phyloP scores from a whole-genome alignment of 140 eudicot genomes.

The Flaveria floridana region DNA sequence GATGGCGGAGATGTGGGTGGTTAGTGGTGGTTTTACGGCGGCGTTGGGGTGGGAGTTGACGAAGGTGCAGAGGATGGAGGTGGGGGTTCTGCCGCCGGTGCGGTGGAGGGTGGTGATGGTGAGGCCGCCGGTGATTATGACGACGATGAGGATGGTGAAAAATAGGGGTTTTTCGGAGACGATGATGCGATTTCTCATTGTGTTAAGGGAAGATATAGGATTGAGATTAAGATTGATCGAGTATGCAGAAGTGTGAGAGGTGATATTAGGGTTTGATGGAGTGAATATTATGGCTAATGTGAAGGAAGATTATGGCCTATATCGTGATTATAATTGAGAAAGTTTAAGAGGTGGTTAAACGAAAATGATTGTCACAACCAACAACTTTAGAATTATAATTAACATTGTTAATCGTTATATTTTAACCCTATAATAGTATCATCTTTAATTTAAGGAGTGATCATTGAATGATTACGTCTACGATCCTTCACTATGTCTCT shows the following conservation, averaged over 20 bases:
- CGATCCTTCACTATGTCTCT: too few species aligned
- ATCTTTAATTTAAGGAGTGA: too few species aligned
- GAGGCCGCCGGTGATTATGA: conserved; percentile 47
- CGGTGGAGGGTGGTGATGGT: conserved; percentile 33
- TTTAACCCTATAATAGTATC: background rate
- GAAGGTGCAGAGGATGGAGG: conserved; percentile 44
- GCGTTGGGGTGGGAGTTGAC: conserved; percentile 25
- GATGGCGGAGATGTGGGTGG: conserved; percentile 47
- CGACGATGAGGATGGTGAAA: conserved; percentile 39
- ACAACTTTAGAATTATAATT: background rate
- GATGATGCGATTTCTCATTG: conserved; percentile 32
- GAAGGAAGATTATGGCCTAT: too few species aligned
- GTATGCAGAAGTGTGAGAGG: conserved; percentile 3
- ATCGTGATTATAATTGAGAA: background rate
- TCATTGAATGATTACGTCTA: too few species aligned
- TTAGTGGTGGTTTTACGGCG: conserved; percentile 16
- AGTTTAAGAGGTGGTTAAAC: background rate
- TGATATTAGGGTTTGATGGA: conserved; percentile 23
- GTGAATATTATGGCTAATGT: background rate
- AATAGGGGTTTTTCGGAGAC: conserved; percentile 38
- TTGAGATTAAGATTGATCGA: background rate
- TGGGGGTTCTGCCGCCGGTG: conserved; percentile 27
- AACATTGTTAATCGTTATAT: too few species aligned
- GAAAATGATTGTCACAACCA: background rate
- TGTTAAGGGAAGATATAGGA: conserved; percentile 10